These are phyloP conservation scores for Suhomyces maxii DNA, from an alignment of 1,139 yeast species.

Conservation along the genomic window DNA sequence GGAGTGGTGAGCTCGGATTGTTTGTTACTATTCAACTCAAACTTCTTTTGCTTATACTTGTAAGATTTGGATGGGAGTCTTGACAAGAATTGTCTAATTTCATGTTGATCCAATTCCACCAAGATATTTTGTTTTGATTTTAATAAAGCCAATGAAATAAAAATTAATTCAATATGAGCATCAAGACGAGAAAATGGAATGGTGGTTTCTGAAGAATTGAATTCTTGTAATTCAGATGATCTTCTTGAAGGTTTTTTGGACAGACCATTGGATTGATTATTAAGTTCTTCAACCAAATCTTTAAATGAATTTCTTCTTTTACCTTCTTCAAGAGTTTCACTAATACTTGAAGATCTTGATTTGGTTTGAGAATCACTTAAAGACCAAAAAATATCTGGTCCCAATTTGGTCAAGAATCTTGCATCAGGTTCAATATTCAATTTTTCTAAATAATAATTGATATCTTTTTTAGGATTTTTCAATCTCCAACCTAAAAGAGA, in stretches of 20 bases:
- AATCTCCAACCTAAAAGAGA: slow-evolving; percentile 76
- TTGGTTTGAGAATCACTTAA: slow-evolving; percentile 14
- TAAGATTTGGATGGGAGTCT: slow-evolving; percentile 50
- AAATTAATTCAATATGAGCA: slow-evolving; percentile 76
- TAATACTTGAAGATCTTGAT: slow-evolving; percentile 5
- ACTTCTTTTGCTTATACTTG: slow-evolving; percentile 33
- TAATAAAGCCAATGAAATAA: slow-evolving; percentile 74
- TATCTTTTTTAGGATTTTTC: slow-evolving; percentile 35
- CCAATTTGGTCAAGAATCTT: slow-evolving; percentile 32
- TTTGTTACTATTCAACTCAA: slow-evolving; percentile 5
- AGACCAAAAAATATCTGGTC: slow-evolving; percentile 50
- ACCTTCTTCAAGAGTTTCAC: neutral
- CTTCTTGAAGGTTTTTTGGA: slow-evolving; percentile 18
- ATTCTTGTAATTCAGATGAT: slow-evolving; percentile 1
- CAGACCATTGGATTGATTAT: slow-evolving; percentile 10
- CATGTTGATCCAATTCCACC: slow-evolving; percentile 86
- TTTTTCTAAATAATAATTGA: slow-evolving; percentile 35
- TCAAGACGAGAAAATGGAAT: slow-evolving; percentile 70
- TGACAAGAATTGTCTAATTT: slow-evolving; percentile 75
- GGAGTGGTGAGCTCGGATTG: slow-evolving; percentile 14
- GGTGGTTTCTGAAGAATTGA: neutral
- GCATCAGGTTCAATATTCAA: slow-evolving; percentile 24
- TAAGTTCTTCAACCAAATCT: slow-evolving; percentile 34
- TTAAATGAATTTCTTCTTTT: slow-evolving; percentile 28
- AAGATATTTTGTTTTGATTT: slow-evolving; percentile 78